Percentiles rank a stretch among this genome's conserved stretches.
Evolutionary conservation across 2,329 filamentous ascomycete genomes (phyloP).

Genomic region (Monascus ruber): DNA sequence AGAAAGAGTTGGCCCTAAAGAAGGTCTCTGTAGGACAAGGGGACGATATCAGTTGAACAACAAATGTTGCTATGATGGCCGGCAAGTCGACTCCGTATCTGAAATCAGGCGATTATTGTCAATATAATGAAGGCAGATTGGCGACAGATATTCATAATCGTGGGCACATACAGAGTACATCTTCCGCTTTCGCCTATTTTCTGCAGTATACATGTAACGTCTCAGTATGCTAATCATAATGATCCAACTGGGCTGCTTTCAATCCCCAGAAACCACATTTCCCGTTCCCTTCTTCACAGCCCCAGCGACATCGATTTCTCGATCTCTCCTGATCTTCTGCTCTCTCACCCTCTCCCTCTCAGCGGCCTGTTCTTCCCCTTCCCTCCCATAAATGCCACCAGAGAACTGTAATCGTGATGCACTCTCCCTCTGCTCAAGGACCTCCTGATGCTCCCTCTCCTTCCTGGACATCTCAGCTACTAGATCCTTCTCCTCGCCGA

Average conservation of each 20-base stretch:
- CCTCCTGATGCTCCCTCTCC: conserved; percentile 20
- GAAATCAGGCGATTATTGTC: too few species aligned
- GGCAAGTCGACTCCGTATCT: too few species aligned
- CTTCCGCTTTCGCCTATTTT: neutral
- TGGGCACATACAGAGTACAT: too few species aligned
- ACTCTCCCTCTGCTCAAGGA: conserved; percentile 18
- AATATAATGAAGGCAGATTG: too few species aligned
- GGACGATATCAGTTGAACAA: conserved; percentile 18
- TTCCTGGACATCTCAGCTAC: conserved; percentile 24
- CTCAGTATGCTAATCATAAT: too few species aligned
- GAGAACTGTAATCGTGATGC: neutral
- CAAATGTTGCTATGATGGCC: too few species aligned
- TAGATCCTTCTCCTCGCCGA: conserved; percentile 21
- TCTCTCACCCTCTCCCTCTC: conserved; percentile 16
- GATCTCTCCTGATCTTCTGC: conserved; percentile 15
- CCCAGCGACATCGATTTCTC: conserved; percentile 16
- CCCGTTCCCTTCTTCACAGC: conserved; percentile 17
- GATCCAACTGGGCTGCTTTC: conserved; percentile 16
- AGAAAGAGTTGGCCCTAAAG: conserved; percentile 33
- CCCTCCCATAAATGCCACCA: neutral
- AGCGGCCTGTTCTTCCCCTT: conserved; percentile 5
- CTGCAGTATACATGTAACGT: neutral
- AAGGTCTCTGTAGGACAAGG: conserved; percentile 31
- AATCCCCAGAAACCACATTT: conserved; percentile 17
- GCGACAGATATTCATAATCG: too few species aligned